Base-by-base conservation (phyloP, 2,329 filamentous ascomycete genomes). In the Podosphaera fusca region DNA sequence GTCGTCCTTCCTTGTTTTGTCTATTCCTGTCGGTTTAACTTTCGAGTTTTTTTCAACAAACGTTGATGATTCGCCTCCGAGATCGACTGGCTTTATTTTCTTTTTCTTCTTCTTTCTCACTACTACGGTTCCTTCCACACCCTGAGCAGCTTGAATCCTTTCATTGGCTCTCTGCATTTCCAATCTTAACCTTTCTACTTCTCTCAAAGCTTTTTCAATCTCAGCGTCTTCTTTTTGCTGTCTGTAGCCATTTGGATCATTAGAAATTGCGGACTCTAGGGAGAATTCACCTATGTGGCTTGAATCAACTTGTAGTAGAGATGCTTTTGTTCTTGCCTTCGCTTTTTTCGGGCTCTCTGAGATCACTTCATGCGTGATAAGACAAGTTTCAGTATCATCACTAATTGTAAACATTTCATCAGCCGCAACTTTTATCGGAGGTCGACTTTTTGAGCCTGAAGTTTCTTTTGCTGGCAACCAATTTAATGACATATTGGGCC, bases 141-240 rank as follows among this genome's bases (percentile, higher is more conserved):
- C 82, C 63, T 81, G 78, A 30, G 81, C 81, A 29, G 82, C 78
- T 62, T 85, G 77, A 42, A 89, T 81, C 57, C 84, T 73, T 70
- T 89, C 85, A 64, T 83, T 85, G 42, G 81, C 82, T 58, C 85
- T 73, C 70, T 89, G 85, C 88, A 96, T 95, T 70, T 95, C 87
- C 58, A 95, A 73, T 56, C 92, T 76, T 59, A 94, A 72, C 55
- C 82, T 76, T 71, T 96, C 90, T 2, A 98, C 85, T 68, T 95
- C 86, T 67, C 83, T 82, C 74, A 95, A 81, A 7, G 90, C 92
- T 64, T 80, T 81, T 50, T 80, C 81, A 87, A 95, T 94, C 70
- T 95, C 89, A 1, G 79, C 81, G 59, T 95, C 88, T 65, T 94
- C 87, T 14, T 78, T 79, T 66, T 83, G 78, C 61, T 82, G 78